phyloP scores from a whole-genome alignment of 805 yeast species.

The Tetrapisispora phaffii region DNA sequence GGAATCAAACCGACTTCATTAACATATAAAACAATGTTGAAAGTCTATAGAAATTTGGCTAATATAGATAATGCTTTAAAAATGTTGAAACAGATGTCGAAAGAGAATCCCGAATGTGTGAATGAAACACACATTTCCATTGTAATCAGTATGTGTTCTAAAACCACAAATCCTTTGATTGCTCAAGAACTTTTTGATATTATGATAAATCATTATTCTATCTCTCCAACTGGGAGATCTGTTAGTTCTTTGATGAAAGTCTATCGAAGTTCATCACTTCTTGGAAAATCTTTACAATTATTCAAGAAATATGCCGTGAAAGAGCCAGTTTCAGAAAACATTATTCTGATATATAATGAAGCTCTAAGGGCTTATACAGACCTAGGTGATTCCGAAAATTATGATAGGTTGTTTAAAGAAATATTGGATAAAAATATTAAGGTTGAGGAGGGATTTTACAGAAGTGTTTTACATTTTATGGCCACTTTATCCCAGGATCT shows the following conservation, averaged over 20 bases:
- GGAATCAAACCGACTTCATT: slow-evolving; percentile 20
- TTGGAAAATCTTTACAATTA: slow-evolving; percentile 14
- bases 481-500: slow-evolving; percentile 12
- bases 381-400: slow-evolving; percentile 8
- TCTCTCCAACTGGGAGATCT: slow-evolving; percentile 20
- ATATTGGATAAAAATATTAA: slow-evolving; percentile 8
- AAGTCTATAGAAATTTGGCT: slow-evolving; percentile 17
- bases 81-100: slow-evolving; percentile 23
- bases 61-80: slow-evolving; percentile 27
- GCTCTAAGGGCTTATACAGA: slow-evolving; percentile 18
- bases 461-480: slow-evolving; percentile 14
- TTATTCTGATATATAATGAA: slow-evolving; percentile 16
- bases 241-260: slow-evolving; percentile 23
- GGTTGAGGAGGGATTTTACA: slow-evolving; percentile 19
- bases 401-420: slow-evolving; percentile 14
- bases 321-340: background rate
- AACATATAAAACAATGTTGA: slow-evolving; percentile 23
- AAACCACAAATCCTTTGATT: slow-evolving; percentile 18
- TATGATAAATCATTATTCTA: slow-evolving; percentile 23
- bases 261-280: slow-evolving; percentile 15
- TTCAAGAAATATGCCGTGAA: slow-evolving; percentile 13
- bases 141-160: slow-evolving; percentile 21
- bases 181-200: slow-evolving; percentile 26
- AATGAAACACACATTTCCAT: slow-evolving; percentile 21
- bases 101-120: slow-evolving; percentile 9